A percentile compares a stretch with the other conserved stretches of the same genome.
phyloP scores from a whole-genome alignment of 495 filamentous ascomycete species.

The Echria macrotheca region DNA sequence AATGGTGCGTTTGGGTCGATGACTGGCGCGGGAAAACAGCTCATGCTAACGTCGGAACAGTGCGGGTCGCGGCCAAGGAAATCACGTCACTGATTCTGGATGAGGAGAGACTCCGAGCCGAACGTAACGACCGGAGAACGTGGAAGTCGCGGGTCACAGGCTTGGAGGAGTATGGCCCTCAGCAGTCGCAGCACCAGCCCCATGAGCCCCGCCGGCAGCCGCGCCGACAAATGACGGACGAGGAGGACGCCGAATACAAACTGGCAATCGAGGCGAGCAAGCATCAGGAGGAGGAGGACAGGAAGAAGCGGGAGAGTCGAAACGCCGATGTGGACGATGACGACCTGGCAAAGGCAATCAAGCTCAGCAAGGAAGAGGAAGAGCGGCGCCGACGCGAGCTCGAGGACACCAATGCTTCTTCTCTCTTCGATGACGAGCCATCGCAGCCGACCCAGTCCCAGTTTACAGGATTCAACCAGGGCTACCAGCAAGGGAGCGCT shows the following conservation, averaged over 20 bases:
- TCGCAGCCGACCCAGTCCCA: constrained; percentile 58
- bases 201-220: constrained; percentile 42
- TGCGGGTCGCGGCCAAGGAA: constrained; percentile 93
- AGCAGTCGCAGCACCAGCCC: constrained; percentile 30
- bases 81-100: constrained; percentile 90
- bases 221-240: constrained; percentile 51
- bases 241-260: constrained; percentile 89
- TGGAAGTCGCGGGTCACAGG: constrained; percentile 97
- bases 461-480: constrained; percentile 85
- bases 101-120: constrained; percentile 86
- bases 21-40: background rate
- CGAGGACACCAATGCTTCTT: constrained; percentile 80
- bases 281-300: constrained; percentile 89
- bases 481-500: constrained; percentile 90
- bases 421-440: constrained; percentile 82
- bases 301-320: constrained; percentile 68
- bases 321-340: constrained; percentile 58
- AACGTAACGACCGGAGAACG: constrained; percentile 83
- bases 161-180: constrained; percentile 71
- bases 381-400: constrained; percentile 83
- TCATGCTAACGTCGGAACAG: constrained; percentile 41
- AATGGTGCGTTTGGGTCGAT: constrained; percentile 59
- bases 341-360: constrained; percentile 91
- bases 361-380: constrained; percentile 87
- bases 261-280: constrained; percentile 96